These are phyloP conservation scores for Xylaria longipes DNA, from an alignment of 495 filamentous ascomycete species.

Conservation along the genomic window DNA sequence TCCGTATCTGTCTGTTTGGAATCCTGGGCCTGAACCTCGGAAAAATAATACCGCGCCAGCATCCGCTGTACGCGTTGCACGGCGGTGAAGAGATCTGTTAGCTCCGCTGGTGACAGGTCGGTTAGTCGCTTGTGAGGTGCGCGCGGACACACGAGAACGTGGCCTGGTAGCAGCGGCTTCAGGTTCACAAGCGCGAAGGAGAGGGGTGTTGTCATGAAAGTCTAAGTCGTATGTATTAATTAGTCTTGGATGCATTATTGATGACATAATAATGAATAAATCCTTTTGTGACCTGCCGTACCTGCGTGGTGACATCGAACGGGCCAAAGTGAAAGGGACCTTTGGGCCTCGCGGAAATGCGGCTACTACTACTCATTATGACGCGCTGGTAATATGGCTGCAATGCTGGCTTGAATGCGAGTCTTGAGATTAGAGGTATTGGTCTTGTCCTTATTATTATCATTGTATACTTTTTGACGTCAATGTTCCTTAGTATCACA, in stretches of 20 bases:
- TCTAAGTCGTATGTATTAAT: constrained; percentile 46
- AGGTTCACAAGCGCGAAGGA: constrained; percentile 91
- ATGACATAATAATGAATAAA: background rate
- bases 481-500: background rate
- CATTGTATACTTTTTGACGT: background rate
- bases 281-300: background rate
- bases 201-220: constrained; percentile 82
- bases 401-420: background rate
- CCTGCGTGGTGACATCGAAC: constrained; percentile 70
- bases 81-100: constrained; percentile 82
- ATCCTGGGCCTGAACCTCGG: constrained; percentile 20
- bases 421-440: constrained; percentile 12
- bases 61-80: constrained; percentile 82
- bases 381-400: background rate
- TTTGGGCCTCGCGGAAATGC: background rate
- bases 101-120: constrained; percentile 75
- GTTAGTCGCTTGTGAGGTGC: constrained; percentile 71
- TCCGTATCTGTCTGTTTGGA: background rate
- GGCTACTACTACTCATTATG: constrained; percentile 11
- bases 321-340: constrained; percentile 64
- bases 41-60: constrained; percentile 74
- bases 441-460: constrained; percentile 13
- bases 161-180: constrained; percentile 91
- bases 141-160: constrained; percentile 81
- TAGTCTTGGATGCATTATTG: constrained; percentile 30